Conservation (phyloP, 805 yeast species). For the Monosporozyma unispora region DNA sequence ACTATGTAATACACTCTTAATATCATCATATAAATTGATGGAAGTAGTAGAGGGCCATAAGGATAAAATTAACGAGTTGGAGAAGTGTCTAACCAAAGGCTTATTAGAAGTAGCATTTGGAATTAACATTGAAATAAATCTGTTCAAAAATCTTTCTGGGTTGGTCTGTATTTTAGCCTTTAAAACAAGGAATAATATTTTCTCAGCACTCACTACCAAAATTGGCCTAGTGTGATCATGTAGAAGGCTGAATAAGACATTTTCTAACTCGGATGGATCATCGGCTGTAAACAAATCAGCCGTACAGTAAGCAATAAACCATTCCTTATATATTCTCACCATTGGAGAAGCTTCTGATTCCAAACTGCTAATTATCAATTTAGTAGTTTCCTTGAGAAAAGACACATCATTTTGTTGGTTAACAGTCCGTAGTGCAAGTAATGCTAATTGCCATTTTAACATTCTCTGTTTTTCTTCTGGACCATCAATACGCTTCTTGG, state of each 20-base stretch:
- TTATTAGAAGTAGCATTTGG: constrained; percentile 77
- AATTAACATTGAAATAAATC: constrained; percentile 43
- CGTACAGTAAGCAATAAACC: constrained; percentile 12
- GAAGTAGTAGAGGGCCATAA: constrained; percentile 37
- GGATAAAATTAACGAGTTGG: constrained; percentile 64
- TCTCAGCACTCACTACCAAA: constrained; percentile 51
- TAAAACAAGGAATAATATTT: constrained; percentile 49
- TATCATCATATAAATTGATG: constrained; percentile 19
- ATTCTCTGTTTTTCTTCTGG: constrained; percentile 60
- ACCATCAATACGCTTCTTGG: constrained; percentile 47
- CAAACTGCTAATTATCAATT: constrained; percentile 2
- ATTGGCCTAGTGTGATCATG: constrained; percentile 33
- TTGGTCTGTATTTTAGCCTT: constrained; percentile 33
- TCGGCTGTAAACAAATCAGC: constrained; percentile 9
- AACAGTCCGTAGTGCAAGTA: background rate
- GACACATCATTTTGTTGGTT: background rate
- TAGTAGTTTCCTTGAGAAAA: background rate
- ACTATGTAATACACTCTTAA: constrained; percentile 21
- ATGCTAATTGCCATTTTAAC: constrained; percentile 26
- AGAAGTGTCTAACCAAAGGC: constrained; percentile 74
- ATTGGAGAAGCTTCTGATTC: constrained; percentile 64
- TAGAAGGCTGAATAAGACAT: constrained; percentile 21
- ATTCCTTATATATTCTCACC: constrained; percentile 67
- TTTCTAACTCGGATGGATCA: constrained; percentile 12
- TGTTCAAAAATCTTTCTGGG: constrained; percentile 28